phyloP scores from a whole-genome alignment of 257 asterid genomes.

The Gentiana dahurica region DNA sequence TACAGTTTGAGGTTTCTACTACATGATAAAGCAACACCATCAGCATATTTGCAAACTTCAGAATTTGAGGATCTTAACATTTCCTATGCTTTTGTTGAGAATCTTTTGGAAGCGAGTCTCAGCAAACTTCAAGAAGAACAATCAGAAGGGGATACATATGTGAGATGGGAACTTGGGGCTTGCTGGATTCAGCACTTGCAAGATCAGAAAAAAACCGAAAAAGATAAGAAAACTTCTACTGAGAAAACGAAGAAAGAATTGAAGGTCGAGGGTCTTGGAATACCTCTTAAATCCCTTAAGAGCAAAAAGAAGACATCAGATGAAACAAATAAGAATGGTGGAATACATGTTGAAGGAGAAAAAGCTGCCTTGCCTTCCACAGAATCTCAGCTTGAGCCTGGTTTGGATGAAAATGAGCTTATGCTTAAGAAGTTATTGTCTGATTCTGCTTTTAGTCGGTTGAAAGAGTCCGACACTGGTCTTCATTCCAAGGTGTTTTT shows the following conservation, averaged over 20 bases:
- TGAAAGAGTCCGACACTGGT: conserved; percentile 85
- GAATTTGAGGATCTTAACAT: conserved; percentile 46
- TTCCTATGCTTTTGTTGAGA: conserved; percentile 56
- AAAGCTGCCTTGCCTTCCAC: conserved; percentile 22
- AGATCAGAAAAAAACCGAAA: conserved; percentile 87
- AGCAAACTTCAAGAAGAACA: conserved; percentile 69
- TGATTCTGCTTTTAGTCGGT: conserved; percentile 56
- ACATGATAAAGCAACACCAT: conserved; percentile 41
- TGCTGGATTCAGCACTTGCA: conserved; percentile 98
- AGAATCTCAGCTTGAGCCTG: conserved; percentile 40
- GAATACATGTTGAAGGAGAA: conserved; percentile 41
- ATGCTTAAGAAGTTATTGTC: conserved; percentile 52
- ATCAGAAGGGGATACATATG: conserved; percentile 42
- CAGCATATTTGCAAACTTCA: conserved; percentile 26
- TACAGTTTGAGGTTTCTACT: conserved; percentile 87
- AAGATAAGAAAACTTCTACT: conserved; percentile 58
- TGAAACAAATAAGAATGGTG: conserved; percentile 31
- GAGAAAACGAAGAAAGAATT: conserved; percentile 69
- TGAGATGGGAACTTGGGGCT: conserved; percentile 99
- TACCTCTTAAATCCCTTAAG: conserved; percentile 77
- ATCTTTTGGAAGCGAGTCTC: conserved; percentile 75
- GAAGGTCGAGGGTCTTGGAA: conserved; percentile 98
- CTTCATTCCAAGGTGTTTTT: conserved; percentile 69
- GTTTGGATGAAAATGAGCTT: conserved; percentile 46
- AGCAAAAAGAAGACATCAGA: conserved; percentile 58